phyloP scores from a whole-genome alignment of 139 green algal species.

The Chlorella sp. region DNA sequence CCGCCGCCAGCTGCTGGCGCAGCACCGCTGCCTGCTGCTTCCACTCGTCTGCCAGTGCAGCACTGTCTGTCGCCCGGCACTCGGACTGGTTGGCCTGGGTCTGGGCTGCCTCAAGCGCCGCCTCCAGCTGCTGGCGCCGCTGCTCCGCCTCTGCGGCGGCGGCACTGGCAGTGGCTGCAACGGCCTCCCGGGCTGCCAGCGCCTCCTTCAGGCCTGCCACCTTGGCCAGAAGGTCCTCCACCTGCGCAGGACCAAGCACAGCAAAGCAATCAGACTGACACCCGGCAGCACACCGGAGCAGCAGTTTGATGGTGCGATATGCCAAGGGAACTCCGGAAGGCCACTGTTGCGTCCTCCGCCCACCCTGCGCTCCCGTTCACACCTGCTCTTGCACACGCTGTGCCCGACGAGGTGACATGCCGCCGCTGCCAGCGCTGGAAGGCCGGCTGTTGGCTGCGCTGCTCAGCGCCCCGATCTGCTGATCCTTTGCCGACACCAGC shows the following conservation, averaged over 20 bases:
- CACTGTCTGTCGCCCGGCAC: background rate
- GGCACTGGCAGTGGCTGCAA: background rate
- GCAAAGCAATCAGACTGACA: background rate
- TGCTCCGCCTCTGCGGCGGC: constrained; percentile 4
- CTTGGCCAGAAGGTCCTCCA: background rate
- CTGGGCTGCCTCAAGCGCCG: background rate
- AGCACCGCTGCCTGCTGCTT: constrained; percentile 28
- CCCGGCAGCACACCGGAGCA: background rate
- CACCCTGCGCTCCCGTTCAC: background rate
- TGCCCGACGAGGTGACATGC: background rate
- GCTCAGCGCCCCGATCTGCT: constrained; percentile 31
- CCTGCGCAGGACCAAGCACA: background rate
- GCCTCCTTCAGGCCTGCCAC: background rate
- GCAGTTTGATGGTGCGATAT: background rate
- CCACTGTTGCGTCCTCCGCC: background rate
- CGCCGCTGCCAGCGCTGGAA: background rate
- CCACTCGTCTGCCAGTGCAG: constrained; percentile 3
- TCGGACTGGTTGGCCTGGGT: background rate
- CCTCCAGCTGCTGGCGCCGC: constrained; percentile 3
- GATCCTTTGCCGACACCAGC: constrained; percentile 26
- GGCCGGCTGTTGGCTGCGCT: background rate
- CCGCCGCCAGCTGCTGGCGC: constrained; percentile 13
- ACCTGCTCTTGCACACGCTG: background rate
- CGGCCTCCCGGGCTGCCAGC: background rate
- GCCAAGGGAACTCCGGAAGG: background rate